phyloP scores from a whole-genome alignment of 2,329 filamentous ascomycete genomes.

The Cadophora gregata region DNA sequence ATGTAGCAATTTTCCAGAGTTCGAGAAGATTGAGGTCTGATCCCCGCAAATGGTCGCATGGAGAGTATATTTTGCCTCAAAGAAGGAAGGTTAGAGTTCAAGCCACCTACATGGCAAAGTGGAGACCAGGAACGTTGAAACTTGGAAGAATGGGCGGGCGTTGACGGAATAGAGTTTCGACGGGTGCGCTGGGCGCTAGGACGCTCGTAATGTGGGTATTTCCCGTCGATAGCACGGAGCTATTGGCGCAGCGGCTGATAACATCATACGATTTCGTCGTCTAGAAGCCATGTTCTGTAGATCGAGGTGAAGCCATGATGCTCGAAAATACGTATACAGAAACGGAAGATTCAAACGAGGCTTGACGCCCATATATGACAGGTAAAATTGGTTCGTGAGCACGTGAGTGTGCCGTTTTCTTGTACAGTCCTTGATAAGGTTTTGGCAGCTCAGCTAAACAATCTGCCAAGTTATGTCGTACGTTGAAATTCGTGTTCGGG shows the following conservation, averaged over 20 bases:
- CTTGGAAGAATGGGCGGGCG: background rate
- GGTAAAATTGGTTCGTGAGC: background rate
- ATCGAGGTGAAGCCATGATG: too few relatives aligned
- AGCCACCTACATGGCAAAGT: background rate
- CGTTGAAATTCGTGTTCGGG: too few relatives aligned
- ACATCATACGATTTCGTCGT: background rate
- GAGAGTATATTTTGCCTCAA: too few relatives aligned
- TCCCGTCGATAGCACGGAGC: background rate
- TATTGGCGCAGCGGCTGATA: background rate
- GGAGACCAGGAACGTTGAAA: background rate
- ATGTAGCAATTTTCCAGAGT: too few relatives aligned
- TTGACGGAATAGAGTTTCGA: background rate
- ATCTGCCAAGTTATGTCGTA: conserved; percentile 1
- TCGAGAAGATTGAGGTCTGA: too few relatives aligned
- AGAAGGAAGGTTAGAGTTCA: background rate
- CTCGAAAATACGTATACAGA: too few relatives aligned
- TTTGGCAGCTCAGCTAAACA: background rate
- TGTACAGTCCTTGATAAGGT: background rate
- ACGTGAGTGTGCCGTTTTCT: background rate
- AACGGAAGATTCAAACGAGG: background rate
- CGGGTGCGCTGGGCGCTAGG: background rate
- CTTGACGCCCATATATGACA: too few relatives aligned
- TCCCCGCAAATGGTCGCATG: too few relatives aligned
- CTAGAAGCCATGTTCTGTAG: too few relatives aligned
- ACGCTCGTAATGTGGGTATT: background rate